A percentile compares a stretch with the other conserved stretches of the same genome.
Conservation (phyloP, 768 basidiomycete species). For the Solioccasus polychromus region DNA sequence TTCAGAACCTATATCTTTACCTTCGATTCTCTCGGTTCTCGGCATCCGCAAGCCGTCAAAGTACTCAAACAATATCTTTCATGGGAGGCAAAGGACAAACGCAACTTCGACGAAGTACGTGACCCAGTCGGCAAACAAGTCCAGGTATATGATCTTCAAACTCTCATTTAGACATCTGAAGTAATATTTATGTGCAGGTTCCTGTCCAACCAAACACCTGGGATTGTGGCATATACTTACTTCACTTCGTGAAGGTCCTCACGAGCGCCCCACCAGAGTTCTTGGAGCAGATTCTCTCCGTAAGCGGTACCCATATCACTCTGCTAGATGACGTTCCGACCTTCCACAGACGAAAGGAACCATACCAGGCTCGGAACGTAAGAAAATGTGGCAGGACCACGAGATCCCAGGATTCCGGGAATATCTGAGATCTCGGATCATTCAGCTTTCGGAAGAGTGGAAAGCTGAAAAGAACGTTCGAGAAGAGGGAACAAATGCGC, state of each 20-base stretch:
- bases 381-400: constrained; percentile 50
- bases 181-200: constrained; percentile 47
- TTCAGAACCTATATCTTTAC: constrained; percentile 78
- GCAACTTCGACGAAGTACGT: constrained; percentile 37
- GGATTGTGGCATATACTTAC: constrained; percentile 90
- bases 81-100: constrained; percentile 78
- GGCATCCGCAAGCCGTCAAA: constrained; percentile 64
- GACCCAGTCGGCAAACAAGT: constrained; percentile 47
- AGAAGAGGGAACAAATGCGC: constrained; percentile 32
- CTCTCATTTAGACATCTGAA: neutral
- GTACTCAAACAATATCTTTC: constrained; percentile 65
- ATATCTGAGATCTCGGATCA: constrained; percentile 40
- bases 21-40: constrained; percentile 81
- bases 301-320: neutral
- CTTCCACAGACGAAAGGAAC: constrained; percentile 31
- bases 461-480: constrained; percentile 42
- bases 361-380: constrained; percentile 37
- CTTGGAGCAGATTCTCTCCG: constrained; percentile 45
- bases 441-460: constrained; percentile 52
- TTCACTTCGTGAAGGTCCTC: constrained; percentile 83
- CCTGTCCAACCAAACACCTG: constrained; percentile 86
- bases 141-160: constrained; percentile 38
- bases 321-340: neutral
- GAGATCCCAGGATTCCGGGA: constrained; percentile 48
- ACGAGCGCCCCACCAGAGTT: constrained; percentile 58